Evolutionary conservation across 805 yeast genomes (phyloP), one percentile per base, ranked within the genome.

Genomic region (Yarrowia divulgata): DNA sequence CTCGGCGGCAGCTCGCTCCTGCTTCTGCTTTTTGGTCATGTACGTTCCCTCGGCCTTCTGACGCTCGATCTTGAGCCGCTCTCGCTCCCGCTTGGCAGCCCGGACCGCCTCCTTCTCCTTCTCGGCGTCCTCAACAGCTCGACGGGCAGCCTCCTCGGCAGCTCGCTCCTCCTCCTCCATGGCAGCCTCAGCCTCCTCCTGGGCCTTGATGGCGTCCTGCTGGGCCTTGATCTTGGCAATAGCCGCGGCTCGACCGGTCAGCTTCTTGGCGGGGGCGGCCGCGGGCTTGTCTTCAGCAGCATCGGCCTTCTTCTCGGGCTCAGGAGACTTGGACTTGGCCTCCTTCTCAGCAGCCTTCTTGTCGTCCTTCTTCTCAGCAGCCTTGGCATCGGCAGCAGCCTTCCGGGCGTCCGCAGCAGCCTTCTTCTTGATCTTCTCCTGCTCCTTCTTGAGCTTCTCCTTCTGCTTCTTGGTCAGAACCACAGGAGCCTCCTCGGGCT

Each of bases 41-140:
- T 89, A 87, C 78, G 95, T 95, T 76, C 99, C 99, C 81, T 94
- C 98, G 43, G 97, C 95, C 81, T 91, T 91, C 78, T 95, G 87
- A 81, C 91, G 94, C 75, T 95, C 99, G 73, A 86, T 89, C 83
- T 90, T 93, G 70, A 85, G 85, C 80, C 85, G 90, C 76, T 94
- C 98, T 78, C 87, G 90, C 80, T 95, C 99, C 75, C 88, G 91
- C 85, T 90, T 94, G 69, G 80, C 80, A n/a, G 74, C 73, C 66
- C 81, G 81, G 67, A 43, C 46, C 1, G 55, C 35, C 49, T 45
- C 66, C 70, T 72, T 40, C 69, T 71, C 46, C 58, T 43, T 43
- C 72, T 78, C 64, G 85, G 76, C 70, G 83, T 52, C 35, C 50
- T 50, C 52, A 12, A 54, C 6, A 18, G 57, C 66, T 4, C 37